Base-by-base conservation (phyloP, 441 rosid genomes). In the Pelargonium myrrhifolium region DNA sequence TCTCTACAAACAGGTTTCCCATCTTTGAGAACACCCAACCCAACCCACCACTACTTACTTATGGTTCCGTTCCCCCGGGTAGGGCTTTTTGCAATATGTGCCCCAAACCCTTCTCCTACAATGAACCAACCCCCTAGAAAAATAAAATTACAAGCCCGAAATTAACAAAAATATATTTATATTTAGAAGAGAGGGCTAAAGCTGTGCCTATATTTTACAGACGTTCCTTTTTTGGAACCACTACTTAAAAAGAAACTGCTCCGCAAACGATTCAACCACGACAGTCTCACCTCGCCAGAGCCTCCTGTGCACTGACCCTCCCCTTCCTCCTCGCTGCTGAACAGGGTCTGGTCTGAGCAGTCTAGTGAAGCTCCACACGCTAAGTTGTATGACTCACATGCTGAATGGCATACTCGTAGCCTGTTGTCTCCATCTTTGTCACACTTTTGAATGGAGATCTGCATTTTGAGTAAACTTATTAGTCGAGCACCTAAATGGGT, bases 371-470 rank as follows among this genome's bases (percentile, higher is more conserved):
- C 99, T 45, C 99, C 97, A 68, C 99, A 94, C 0, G 97, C 98
- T 71, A 75, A 78, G 66, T 94, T 94, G 72, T 94, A 94, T 0
- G 99, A 89, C 65, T 85, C 85, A 26, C 99, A 94, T 15, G 99
- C 99, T 58, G 98, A 88, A 78, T 88, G 86, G 74, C 98, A 94
- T 43, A 94, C 98, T n/a, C 99, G 84, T 9, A 92, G 87, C 78
- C 99, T 82, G 79, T 94, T 87, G 81, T 94, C 99, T 9, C 98
- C 97, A 66, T 94, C 96, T 47, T 74, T 81, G 65, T 94, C 93
- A 14, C 99, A 94, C 75, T 89, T 92, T 68, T 94, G 99, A 84
- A 94, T 94, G 1, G 99, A 94, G 77, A 94, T 94, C 99, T 94
- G 37, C 40, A 68, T 47, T 40, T 22, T 64, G 18, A 10, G 17